Base-by-base conservation (phyloP, 176 grass and related monocot species). In the Triticum urartu region DNA sequence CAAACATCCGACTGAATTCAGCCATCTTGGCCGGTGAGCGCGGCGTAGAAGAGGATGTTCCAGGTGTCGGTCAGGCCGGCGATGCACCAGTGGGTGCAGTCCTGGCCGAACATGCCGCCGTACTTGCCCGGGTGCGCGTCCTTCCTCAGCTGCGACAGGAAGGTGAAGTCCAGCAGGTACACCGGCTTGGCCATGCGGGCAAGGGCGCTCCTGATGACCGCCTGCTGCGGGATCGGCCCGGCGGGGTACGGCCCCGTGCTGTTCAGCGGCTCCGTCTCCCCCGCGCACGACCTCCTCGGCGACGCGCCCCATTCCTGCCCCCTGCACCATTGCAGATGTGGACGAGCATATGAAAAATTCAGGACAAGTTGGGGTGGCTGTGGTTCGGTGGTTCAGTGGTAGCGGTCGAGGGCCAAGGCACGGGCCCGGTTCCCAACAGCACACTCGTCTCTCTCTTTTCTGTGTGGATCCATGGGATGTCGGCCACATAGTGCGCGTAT, bases 81-180 rank as follows among this genome's bases (percentile, higher is more conserved):
- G 87, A 98, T 11, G 73, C 95, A 98, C 95, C 91, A 98, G 66
- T 98, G 95, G 11, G 93, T 98, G 87, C 95, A 98, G 84, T 98
- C 95, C 9, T 69, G 77, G 32, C 24, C 70, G 84, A 86, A 98
- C 76, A 85, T n/a, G 33, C 91, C 89, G 13, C 93, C 95, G 76
- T 92, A 98, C 82, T 87, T 95, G 17, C 89, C 93, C 13, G 95
- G 95, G 89, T 98, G 95, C 4, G 89, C 95, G 61, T 98, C 95
- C 45, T 95, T 98, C 54, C 95, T 62, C 1, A 95, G 80, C 72
- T 98, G 95, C 26, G 95, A 95, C 0, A 98, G 77, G 83, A 78
- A 92, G 39, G 89, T 95, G 84, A 89, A 76, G 77, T 98, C 95
- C 17, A 98, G 81, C 9, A 95, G 87, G 84, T 92, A 90, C 15